Evolutionary conservation across 2,329 filamentous ascomycete species (phyloP), one percentile per base, ranked within the genome.

Genomic region (Paramyrothecium sp.): DNA sequence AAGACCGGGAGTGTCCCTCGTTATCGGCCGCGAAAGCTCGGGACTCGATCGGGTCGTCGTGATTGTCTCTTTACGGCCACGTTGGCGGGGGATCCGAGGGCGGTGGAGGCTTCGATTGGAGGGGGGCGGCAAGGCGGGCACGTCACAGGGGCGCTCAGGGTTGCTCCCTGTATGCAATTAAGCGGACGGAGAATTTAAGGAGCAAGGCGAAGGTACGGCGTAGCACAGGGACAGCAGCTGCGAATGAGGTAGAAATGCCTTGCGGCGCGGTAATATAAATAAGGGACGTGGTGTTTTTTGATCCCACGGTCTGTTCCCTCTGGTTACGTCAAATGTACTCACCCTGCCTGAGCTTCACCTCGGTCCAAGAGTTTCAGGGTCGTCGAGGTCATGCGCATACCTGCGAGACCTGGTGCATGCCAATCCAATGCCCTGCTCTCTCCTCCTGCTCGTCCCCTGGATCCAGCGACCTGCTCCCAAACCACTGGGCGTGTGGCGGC

Each of bases 151-250:
- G 38, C 23, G 26, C 26, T 30, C 26, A 30, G 26, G 26, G 8
- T 7, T 54, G 53, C 26, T 5, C 26, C 26, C 26, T 30, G 38
- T 62, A 64, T 64, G 62, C 62, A 54, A 63, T 62, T 64, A 64
- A 60, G 52, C 59, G 62, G 56, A 55, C 49, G 51, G 55, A 41
- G 57, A 30, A 30, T 30, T 30, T 30, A 30, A 30, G 26, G 26
- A 5, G 26, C 38, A 53, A 16, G 22, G 20, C 19, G 23, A 50
- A 13, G 55, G 23, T 51, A 41, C 53, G 44, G 56, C 52, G 55
- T 30, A 30, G 26, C 10, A 30, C 26, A 30, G 26, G 5, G 10
- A 10, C 26, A 30, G 26, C 26, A 30, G 26, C 26, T 5, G 26
- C 26, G n/a, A n/a, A n/a, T n/a, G n/a, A n/a, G n/a, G n/a, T n/a